Evolutionary conservation across 148 eudicot genomes (phyloP).

Genomic region (Agrostemma githago): DNA sequence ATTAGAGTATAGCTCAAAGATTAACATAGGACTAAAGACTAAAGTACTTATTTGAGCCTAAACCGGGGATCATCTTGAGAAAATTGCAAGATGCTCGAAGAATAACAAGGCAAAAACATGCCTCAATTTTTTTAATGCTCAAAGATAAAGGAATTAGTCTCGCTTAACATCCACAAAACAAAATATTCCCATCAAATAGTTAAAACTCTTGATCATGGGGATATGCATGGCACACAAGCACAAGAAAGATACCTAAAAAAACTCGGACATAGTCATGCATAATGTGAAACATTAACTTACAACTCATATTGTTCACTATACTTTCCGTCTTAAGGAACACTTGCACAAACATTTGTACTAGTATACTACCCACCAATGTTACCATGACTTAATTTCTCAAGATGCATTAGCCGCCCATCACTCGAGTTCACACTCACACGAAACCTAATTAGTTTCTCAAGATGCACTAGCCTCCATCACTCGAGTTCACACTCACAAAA

Average conservation of each 20-base stretch:
- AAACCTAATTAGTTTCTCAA: no score
- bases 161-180: neutral
- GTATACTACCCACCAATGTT: no score
- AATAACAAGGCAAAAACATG: neutral
- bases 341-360: neutral
- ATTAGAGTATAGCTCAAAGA: constrained; percentile 32
- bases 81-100: neutral
- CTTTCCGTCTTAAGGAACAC: neutral
- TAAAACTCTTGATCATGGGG: neutral
- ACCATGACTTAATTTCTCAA: neutral
- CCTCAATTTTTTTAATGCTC: neutral
- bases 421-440: neutral
- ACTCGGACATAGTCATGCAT: neutral
- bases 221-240: neutral
- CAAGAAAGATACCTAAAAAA: neutral
- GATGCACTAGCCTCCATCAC: no score
- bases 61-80: neutral
- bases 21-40: constrained; percentile 9
- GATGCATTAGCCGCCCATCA: neutral
- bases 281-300: neutral
- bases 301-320: neutral
- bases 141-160: neutral
- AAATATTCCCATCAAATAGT: neutral
- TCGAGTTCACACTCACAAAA: no score
- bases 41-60: neutral